These are phyloP conservation scores for Colletotrichum navitas DNA, from an alignment of 2,329 filamentous ascomycete species.

Conservation along the genomic window DNA sequence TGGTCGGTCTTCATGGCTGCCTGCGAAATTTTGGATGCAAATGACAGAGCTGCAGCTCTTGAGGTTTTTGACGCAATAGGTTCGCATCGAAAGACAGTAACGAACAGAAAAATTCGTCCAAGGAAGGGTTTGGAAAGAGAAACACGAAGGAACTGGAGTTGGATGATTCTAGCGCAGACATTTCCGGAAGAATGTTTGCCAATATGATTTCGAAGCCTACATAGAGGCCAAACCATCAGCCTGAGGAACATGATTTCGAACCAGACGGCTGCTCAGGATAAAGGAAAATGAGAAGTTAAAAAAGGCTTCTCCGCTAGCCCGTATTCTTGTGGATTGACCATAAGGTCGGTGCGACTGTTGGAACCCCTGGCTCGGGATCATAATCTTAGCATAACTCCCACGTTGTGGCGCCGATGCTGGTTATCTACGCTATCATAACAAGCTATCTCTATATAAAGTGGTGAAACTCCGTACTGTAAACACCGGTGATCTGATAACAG, in stretches of 20 bases:
- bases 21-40: slow-evolving; percentile 46
- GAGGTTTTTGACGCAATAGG: slow-evolving; percentile 47
- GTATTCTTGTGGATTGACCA: slow-evolving; percentile 6
- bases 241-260: neutral
- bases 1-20: slow-evolving; percentile 50
- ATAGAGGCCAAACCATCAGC: neutral
- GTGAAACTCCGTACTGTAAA: neutral
- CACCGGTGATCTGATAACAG: neutral
- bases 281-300: slow-evolving; percentile 17
- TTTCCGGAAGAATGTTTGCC: slow-evolving; percentile 49
- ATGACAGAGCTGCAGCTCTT: slow-evolving; percentile 45
- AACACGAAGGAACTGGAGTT: slow-evolving; percentile 48
- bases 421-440: slow-evolving; percentile 33
- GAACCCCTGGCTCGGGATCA: slow-evolving; percentile 11
- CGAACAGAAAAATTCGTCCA: slow-evolving; percentile 47
- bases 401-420: slow-evolving; percentile 4
- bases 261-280: neutral
- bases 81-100: slow-evolving; percentile 46
- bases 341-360: neutral
- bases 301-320: slow-evolving; percentile 26
- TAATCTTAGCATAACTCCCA: neutral
- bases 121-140: slow-evolving; percentile 48
- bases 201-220: slow-evolving; percentile 47
- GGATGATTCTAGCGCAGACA: slow-evolving; percentile 47
- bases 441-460: slow-evolving; percentile 21